Conservation (phyloP, 1,139 yeast genomes). For the Eremothecium gossypii region DNA sequence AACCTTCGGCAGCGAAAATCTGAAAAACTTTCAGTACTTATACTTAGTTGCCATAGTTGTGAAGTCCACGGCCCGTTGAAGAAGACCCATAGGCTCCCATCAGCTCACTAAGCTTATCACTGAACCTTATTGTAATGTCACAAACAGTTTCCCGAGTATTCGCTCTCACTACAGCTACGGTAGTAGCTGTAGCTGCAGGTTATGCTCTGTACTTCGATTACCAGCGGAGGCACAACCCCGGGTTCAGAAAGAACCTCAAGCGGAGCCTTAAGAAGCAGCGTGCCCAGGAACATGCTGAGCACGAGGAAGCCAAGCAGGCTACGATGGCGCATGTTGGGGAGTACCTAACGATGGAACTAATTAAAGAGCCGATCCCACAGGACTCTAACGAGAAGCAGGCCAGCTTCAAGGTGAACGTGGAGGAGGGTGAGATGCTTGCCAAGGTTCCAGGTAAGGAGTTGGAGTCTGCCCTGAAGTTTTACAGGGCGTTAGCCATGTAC, state of each 20-base stretch:
- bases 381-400: conserved; percentile 54
- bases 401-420: conserved; percentile 75
- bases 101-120: not conserved
- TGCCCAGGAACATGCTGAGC: conserved; percentile 47
- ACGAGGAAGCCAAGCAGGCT: conserved; percentile 50
- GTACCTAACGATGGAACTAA: conserved; percentile 55
- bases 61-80: too few species aligned
- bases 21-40: too few species aligned
- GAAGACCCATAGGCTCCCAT: not conserved
- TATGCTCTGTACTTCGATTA: conserved; percentile 89
- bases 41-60: too few species aligned
- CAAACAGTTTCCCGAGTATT: conserved; percentile 5
- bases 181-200: conserved; percentile 50
- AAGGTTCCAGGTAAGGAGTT: conserved; percentile 48
- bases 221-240: conserved; percentile 72
- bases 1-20: too few species aligned
- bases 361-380: conserved; percentile 66
- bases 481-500: conserved; percentile 88
- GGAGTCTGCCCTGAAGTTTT: conserved; percentile 82
- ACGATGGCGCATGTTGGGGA: conserved; percentile 53
- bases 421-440: conserved; percentile 69
- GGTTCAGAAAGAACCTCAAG: conserved; percentile 69
- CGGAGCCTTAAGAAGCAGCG: conserved; percentile 52
- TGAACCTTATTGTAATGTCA: not conserved
- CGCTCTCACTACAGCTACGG: conserved; percentile 44